Conservation (phyloP, 108 stramenopile genomes). For the Cyclostephanos tholiformis region DNA sequence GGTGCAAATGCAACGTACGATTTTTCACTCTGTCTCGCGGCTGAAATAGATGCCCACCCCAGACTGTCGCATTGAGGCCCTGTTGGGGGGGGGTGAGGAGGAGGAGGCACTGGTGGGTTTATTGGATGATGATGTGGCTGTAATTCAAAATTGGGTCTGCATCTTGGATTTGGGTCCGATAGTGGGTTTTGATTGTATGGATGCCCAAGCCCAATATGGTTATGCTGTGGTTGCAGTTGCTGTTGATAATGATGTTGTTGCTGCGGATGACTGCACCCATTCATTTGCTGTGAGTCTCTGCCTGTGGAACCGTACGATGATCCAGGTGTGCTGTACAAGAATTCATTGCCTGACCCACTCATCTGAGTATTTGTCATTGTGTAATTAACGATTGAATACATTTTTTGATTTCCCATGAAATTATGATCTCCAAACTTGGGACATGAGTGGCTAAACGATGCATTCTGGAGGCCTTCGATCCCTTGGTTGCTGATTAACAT, state of each 20-base stretch:
- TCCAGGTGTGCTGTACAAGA: not conserved
- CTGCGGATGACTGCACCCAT: not conserved
- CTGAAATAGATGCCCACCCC: not conserved
- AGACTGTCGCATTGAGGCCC: not conserved
- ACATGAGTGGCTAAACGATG: not conserved
- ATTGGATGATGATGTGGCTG: not conserved
- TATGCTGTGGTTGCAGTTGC: not conserved
- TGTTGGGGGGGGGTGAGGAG: slow-evolving; percentile 13
- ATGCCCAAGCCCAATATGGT: not conserved
- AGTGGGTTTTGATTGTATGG: not conserved
- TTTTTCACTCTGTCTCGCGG: not conserved
- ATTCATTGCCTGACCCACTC: not conserved
- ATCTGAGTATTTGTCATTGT: not conserved
- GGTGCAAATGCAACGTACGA: not conserved
- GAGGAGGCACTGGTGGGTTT: not conserved
- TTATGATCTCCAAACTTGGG: not conserved
- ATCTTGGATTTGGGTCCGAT: not conserved
- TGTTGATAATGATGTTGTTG: slow-evolving; percentile 3
- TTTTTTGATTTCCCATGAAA: not conserved
- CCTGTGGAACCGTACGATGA: not conserved
- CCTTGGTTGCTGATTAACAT: not conserved
- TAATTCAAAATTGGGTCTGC: not conserved
- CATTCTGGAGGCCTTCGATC: not conserved
- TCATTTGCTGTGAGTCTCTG: not conserved
- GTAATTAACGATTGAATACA: not conserved